These are phyloP conservation scores for Mycogone perniciosa DNA, from an alignment of 2,329 filamentous ascomycete species.

Conservation along the genomic window DNA sequence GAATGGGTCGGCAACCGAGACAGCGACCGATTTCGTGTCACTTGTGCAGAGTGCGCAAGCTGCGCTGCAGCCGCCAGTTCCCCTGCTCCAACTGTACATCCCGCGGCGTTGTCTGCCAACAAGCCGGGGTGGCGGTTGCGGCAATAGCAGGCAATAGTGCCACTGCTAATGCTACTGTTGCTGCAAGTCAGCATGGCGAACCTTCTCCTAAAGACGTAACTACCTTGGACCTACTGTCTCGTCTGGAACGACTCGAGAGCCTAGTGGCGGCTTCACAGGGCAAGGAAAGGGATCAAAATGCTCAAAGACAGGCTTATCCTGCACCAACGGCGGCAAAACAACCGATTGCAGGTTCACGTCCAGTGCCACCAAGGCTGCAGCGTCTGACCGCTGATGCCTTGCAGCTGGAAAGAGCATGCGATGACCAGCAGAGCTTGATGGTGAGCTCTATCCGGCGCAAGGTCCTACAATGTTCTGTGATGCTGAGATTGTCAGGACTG, in stretches of 20 bases:
- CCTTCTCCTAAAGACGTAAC: constrained; percentile 14
- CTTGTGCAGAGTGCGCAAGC: constrained; percentile 29
- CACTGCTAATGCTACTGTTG: neutral
- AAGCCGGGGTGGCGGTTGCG: constrained; percentile 10
- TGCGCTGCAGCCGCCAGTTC: constrained; percentile 31
- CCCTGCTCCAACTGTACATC: constrained; percentile 32
- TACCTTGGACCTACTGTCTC: constrained; percentile 18
- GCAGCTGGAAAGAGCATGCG: constrained; percentile 27
- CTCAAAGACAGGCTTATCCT: constrained; percentile 1
- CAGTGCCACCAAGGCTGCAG: constrained; percentile 26
- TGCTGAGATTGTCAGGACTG: constrained; percentile 21
- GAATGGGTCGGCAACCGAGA: constrained; percentile 28
- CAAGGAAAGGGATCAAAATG: neutral
- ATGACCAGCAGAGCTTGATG: constrained; percentile 22
- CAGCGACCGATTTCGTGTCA: constrained; percentile 31
- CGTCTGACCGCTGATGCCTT: constrained; percentile 29
- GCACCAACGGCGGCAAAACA: neutral
- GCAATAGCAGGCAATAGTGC: neutral
- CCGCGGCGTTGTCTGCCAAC: constrained; percentile 28
- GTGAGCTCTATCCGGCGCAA: constrained; percentile 19
- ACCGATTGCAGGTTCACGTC: constrained; percentile 3
- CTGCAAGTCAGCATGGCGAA: neutral
- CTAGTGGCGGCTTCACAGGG: constrained; percentile 14
- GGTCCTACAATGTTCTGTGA: neutral
- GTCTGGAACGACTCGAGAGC: constrained; percentile 18